Base-by-base conservation (phyloP, 257 asterid species). In the Przewalskia tangutica region DNA sequence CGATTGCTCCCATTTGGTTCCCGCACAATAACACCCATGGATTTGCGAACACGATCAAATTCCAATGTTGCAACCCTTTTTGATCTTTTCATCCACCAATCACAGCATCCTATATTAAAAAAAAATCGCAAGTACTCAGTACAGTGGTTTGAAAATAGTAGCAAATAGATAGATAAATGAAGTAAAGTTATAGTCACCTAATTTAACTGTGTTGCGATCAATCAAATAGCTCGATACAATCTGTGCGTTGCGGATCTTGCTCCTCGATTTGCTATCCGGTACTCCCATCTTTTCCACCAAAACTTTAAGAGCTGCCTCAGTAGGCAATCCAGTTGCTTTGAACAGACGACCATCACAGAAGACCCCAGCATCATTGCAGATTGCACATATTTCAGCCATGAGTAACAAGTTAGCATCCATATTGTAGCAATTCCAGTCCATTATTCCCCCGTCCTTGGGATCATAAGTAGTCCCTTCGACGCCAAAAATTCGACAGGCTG, bases 301-400 rank as follows among this genome's bases (percentile, higher is more conserved):
- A 81, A 94, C 98, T 88, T 91, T 92, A 8, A 94, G 97, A 82
- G 98, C 98, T 58, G 98, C 98, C 84, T 94, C 98, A 51, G 97
- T 94, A 10, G 97, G 97, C 84, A 94, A 70, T 56, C 98, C 97
- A 3, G 92, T 92, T 44, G 92, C 94, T 86, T 92, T 89, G 79
- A 90, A 89, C 51, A 88, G 84, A 54, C 89, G 93, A 17, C 92
- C 93, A 84, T 89, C 97, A 40, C 86, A 83, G 81, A 65, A 89
- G 68, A 92, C 80, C 68, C 97, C 97, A 63, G 97, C 94, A 82
- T 94, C 98, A 77, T 91, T 94, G 84, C 98, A 94, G 55, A 94
- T 81, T 16, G 97, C 95, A 84, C 92, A 90, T 81, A 94, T 90
- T 84, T 94, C 93, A 62, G 95, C 98, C 76, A 91, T 56, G 2